Base-by-base conservation (phyloP, 768 basidiomycete genomes). In the Gloeopeniophorella convolvens region DNA sequence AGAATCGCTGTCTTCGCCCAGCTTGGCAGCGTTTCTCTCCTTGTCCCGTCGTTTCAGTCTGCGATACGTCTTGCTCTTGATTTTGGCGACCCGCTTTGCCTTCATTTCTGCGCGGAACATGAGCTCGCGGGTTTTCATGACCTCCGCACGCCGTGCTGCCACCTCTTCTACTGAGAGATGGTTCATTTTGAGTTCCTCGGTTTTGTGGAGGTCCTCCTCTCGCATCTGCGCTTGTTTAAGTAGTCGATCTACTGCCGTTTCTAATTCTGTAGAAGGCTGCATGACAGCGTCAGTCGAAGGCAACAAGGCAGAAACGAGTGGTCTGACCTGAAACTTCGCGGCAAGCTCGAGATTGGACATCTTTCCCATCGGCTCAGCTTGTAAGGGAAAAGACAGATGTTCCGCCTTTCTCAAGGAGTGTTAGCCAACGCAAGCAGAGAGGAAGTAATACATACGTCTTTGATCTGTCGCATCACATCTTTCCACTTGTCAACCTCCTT, bases 401-500 rank as follows among this genome's bases (percentile, higher is more conserved):
- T 93, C 89, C 4, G 89, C 89, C 85, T 89, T 52, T 6, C 53
- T 30, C 9, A 16, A 18, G 28, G 54, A 24, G 46, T 13, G 40
- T 36, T 28, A 34, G 34, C 5, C 32, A 40, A 11, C 13, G 26
- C 20, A 5, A 45, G 24, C 13, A 8, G 28, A 30, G 31, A 26
- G 8, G 8, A 24, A 10, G 42, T 4, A 16, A 24, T 51, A 42
- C 72, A 45, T 39, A 87, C 89, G 71, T 97, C 90, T 57, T 85
- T 83, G 57, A 99, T 92, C 18, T 80, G 78, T 65, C 87, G 89
- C 85, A 97, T 95, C 3, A 90, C 89, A 5, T 79, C 82, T 23
- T 79, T 79, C 96, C 95, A 98, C 71, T 95, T 96, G 56, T 88
- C 81, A 2, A 95, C 85, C 65, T 97, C 94, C 55, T 79, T 77